These are phyloP conservation scores for Candida glucosophila DNA, from an alignment of 1,139 yeast genomes.

Conservation along the genomic window DNA sequence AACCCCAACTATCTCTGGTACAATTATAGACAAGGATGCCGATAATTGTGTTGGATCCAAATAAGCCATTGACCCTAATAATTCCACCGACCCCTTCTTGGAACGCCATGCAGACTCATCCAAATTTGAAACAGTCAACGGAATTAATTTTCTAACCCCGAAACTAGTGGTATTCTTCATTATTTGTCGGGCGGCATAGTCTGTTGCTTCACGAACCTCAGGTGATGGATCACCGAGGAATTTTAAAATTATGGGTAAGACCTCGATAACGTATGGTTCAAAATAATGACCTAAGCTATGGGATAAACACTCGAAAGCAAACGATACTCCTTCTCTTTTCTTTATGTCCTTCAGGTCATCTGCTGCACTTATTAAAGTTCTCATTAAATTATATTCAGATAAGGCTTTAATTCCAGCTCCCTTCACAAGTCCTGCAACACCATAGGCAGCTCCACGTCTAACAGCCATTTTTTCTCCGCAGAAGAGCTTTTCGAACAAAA, in stretches of 20 bases:
- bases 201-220: conserved; percentile 87
- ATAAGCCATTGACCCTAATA: conserved; percentile 96
- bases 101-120: conserved; percentile 95
- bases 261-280: conserved; percentile 90
- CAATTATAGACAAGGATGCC: conserved; percentile 76
- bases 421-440: conserved; percentile 85
- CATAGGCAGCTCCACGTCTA: conserved; percentile 93
- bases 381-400: conserved; percentile 66
- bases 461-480: conserved; percentile 40
- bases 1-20: conserved; percentile 94
- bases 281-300: conserved; percentile 64
- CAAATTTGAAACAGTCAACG: conserved; percentile 76
- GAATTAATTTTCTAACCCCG: conserved; percentile 88
- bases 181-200: conserved; percentile 75
- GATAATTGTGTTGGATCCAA: conserved; percentile 92
- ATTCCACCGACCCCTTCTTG: conserved; percentile 92
- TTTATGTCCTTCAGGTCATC: conserved; percentile 75
- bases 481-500: conserved; percentile 52
- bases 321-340: conserved; percentile 82
- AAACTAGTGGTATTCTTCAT: conserved; percentile 89
- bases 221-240: conserved; percentile 77
- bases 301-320: conserved; percentile 80
- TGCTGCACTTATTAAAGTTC: conserved; percentile 73
- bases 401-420: conserved; percentile 81
- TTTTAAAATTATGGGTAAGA: conserved; percentile 71